These are phyloP conservation scores for Entonaema liquescens DNA, from an alignment of 495 filamentous ascomycete species.

Conservation along the genomic window DNA sequence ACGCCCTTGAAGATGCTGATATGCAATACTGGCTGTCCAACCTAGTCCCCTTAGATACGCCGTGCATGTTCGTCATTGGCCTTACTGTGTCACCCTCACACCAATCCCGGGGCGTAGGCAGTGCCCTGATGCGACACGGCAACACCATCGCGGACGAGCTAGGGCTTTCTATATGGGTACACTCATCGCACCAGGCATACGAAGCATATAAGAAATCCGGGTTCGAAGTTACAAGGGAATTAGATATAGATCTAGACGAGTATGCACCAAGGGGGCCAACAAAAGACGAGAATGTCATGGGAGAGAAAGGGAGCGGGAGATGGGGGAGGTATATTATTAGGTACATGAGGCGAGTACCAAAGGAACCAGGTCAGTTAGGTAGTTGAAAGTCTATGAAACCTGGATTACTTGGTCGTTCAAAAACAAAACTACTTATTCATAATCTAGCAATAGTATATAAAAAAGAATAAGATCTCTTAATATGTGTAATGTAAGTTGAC, in stretches of 20 bases:
- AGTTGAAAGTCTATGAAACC: not conserved
- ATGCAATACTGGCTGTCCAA: conserved; percentile 38
- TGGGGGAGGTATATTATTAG: conserved; percentile 43
- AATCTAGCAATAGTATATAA: no score
- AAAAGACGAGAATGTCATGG: conserved; percentile 31
- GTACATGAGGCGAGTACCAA: conserved; percentile 40
- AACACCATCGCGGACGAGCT: conserved; percentile 54
- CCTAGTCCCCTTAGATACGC: conserved; percentile 32
- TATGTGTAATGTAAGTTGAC: no score
- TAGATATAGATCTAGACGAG: conserved; percentile 44
- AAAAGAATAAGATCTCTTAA: no score
- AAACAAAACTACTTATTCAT: no score
- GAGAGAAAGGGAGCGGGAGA: conserved; percentile 16
- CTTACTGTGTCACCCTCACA: conserved; percentile 36
- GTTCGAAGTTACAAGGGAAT: conserved; percentile 31
- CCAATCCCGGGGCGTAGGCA: conserved; percentile 51
- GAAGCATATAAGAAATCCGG: conserved; percentile 42
- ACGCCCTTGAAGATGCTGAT: conserved; percentile 36
- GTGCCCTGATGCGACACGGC: conserved; percentile 55
- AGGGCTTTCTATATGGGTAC: conserved; percentile 45
- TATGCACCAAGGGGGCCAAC: conserved; percentile 38
- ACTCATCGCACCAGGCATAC: conserved; percentile 44
- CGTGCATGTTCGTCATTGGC: conserved; percentile 40
- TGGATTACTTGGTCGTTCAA: no score
- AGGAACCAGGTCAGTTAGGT: not conserved